A percentile compares a stretch with the other conserved stretches of the same genome.
phyloP scores from a whole-genome alignment of 768 basidiomycete species.

The Termitomyces sp. region DNA sequence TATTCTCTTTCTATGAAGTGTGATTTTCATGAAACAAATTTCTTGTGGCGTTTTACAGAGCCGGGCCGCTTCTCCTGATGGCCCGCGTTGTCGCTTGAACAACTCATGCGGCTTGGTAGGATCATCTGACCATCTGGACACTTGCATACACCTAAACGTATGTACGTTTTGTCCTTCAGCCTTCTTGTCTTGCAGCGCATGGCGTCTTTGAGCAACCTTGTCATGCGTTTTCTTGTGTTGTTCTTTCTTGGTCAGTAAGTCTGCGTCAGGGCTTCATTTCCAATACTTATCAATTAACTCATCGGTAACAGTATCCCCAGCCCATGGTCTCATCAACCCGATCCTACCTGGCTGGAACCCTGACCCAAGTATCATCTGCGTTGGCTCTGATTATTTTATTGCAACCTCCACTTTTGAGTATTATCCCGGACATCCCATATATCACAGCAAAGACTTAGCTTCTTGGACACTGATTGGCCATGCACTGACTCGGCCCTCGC shows the following conservation, averaged over 20 bases:
- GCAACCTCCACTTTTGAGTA: slow-evolving; percentile 34
- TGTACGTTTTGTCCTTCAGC: not conserved
- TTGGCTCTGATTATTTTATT: slow-evolving; percentile 32
- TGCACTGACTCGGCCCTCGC: slow-evolving; percentile 28
- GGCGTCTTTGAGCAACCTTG: not conserved
- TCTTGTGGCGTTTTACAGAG: not conserved
- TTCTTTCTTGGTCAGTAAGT: slow-evolving; percentile 1
- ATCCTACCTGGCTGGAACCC: slow-evolving; percentile 37
- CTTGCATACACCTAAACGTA: not conserved
- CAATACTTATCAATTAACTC: too few relatives aligned
- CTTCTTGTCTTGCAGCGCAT: not conserved
- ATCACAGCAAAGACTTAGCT: slow-evolving; percentile 31
- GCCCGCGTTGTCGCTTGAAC: not conserved
- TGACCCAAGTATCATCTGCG: slow-evolving; percentile 33
- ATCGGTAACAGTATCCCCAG: not conserved
- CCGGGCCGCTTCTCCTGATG: not conserved
- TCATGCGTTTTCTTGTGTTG: not conserved
- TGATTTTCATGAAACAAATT: not conserved
- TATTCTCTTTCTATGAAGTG: not conserved
- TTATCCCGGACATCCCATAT: slow-evolving; percentile 36
- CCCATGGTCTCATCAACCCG: slow-evolving; percentile 22
- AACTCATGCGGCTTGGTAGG: not conserved
- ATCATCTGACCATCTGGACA: slow-evolving; percentile 6
- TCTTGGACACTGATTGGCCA: slow-evolving; percentile 33
- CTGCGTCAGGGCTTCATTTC: too few relatives aligned